phyloP scores from a whole-genome alignment of 768 basidiomycete genomes.

The Austroboletus eburneus region DNA sequence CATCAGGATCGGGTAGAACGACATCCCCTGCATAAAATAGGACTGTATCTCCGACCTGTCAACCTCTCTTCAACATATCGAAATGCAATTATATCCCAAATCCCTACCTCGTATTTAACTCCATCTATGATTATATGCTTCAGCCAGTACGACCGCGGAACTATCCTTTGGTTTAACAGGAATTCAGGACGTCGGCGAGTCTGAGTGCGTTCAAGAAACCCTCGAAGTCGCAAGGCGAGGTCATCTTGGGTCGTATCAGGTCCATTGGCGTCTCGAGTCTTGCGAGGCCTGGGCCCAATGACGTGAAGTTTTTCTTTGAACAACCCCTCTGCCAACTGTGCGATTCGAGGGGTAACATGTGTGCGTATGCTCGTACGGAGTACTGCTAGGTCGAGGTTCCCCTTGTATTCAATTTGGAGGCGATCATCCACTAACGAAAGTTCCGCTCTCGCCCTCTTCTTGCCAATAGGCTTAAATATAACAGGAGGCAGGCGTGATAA shows the following conservation, averaged over 20 bases:
- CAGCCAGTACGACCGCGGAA: conserved; percentile 31
- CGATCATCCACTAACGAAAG: neutral
- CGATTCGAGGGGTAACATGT: conserved; percentile 60
- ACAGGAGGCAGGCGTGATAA: conserved; percentile 7
- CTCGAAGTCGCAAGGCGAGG: conserved; percentile 16
- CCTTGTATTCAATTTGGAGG: conserved; percentile 14
- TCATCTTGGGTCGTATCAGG: conserved; percentile 9
- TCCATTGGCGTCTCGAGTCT: conserved; percentile 6
- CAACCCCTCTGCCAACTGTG: conserved; percentile 43
- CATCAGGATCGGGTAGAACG: no score
- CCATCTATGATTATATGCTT: conserved; percentile 41
- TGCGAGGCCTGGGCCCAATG: conserved; percentile 44
- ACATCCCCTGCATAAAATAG: conserved; percentile 44
- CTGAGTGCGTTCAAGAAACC: conserved; percentile 19
- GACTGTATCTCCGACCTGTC: conserved; percentile 61
- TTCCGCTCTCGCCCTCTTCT: neutral
- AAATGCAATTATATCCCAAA: neutral
- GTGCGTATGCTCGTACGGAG: conserved; percentile 55
- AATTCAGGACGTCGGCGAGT: conserved; percentile 14
- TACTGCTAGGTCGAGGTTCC: conserved; percentile 54
- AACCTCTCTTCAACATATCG: neutral
- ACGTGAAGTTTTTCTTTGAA: conserved; percentile 55
- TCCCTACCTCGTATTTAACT: conserved; percentile 40
- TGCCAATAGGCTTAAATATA: conserved; percentile 12
- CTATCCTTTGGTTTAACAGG: conserved; percentile 33